Percentiles rank a stretch among this genome's conserved stretches.
phyloP scores from a whole-genome alignment of 108 stramenopile species.

The Fistulifera solaris region DNA sequence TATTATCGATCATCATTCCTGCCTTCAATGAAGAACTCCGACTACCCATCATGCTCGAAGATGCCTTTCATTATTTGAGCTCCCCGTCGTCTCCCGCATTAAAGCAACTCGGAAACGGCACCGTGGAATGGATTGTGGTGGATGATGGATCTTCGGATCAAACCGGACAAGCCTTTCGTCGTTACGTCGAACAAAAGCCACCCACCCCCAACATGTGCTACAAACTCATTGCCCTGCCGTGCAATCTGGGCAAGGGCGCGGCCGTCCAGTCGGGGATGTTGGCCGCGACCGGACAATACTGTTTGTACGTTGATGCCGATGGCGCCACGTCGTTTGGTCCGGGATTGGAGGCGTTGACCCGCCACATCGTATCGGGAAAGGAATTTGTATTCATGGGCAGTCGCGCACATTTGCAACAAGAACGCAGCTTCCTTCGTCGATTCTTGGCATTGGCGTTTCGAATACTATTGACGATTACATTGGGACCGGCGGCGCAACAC shows the following conservation, averaged over 20 bases:
- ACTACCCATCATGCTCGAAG: slow-evolving; percentile 79
- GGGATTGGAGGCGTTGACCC: slow-evolving; percentile 41
- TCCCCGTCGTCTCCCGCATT: slow-evolving; percentile 4
- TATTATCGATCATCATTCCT: slow-evolving; percentile 66
- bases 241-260: slow-evolving; percentile 59
- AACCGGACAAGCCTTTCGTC: slow-evolving; percentile 38
- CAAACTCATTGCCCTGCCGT: slow-evolving; percentile 33
- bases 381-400: slow-evolving; percentile 53
- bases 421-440: slow-evolving; percentile 55
- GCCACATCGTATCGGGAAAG: slow-evolving; percentile 4
- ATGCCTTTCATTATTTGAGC: slow-evolving; percentile 52
- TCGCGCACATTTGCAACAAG: slow-evolving; percentile 56
- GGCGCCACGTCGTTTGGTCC: slow-evolving; percentile 74
- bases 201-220: slow-evolving; percentile 5
- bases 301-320: slow-evolving; percentile 79
- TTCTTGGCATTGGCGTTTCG: slow-evolving; percentile 74
- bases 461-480: slow-evolving; percentile 53
- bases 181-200: slow-evolving; percentile 15
- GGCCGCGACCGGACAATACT: slow-evolving; percentile 35
- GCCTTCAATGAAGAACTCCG: slow-evolving; percentile 93
- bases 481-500: slow-evolving; percentile 21
- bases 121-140: slow-evolving; percentile 69
- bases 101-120: slow-evolving; percentile 4
- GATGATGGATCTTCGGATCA: slow-evolving; percentile 76
- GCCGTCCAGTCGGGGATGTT: slow-evolving; percentile 75